Evolutionary conservation across 2,329 filamentous ascomycete species (phyloP).

Genomic region (Fusarium sororula): DNA sequence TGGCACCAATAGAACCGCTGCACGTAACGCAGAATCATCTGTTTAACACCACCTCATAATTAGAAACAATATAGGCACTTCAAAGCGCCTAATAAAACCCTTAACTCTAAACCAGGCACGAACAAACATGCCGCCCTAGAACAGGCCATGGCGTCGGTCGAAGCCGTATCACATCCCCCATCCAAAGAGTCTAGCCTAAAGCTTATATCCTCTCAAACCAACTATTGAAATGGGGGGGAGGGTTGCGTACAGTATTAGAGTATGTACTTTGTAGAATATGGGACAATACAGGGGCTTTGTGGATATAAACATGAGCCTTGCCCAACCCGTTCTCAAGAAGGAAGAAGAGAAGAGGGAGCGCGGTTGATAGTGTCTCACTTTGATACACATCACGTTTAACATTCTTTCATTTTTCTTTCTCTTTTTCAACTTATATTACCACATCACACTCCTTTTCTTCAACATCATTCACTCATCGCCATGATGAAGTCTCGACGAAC

Average conservation of each 20-base stretch:
- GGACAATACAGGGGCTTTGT: not conserved
- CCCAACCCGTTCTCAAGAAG: not conserved
- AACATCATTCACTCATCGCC: not conserved
- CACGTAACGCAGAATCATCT: not conserved
- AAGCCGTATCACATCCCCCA: constrained; percentile 21
- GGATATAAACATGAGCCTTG: constrained; percentile 26
- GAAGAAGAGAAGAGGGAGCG: constrained; percentile 1
- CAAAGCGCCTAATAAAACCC: not conserved
- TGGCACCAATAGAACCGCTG: not conserved
- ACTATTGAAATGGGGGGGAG: not conserved
- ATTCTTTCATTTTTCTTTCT: constrained; percentile 5
- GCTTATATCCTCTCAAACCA: constrained; percentile 16
- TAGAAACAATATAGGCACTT: not conserved
- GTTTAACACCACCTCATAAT: not conserved
- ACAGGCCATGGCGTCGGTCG: constrained; percentile 9
- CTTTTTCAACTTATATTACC: not conserved
- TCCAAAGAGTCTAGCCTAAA: constrained; percentile 15
- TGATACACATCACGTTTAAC: constrained; percentile 13
- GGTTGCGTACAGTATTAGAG: not conserved
- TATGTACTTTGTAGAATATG: not conserved
- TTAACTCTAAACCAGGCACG: not conserved
- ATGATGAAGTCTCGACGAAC: constrained; percentile 25
- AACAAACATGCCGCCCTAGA: not conserved
- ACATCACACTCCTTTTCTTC: not conserved
- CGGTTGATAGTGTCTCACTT: constrained; percentile 9